Evolutionary conservation across 345 rosid species (phyloP), one percentile per base, ranked within the genome.

Genomic region (Trapa bicornis): DNA sequence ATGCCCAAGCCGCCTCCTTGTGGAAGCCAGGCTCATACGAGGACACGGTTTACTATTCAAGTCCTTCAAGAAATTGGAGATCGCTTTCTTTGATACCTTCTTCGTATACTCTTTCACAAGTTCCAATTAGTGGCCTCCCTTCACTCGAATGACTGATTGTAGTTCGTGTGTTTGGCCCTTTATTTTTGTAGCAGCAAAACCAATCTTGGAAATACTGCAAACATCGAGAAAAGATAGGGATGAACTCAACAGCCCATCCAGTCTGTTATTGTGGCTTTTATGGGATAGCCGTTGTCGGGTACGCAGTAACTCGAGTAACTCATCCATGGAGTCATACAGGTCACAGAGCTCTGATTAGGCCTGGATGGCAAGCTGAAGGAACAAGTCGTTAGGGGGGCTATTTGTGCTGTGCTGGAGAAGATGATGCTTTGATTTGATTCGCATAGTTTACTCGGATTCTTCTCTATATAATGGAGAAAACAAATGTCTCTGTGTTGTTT

Each of bases 311-410:
- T 70, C 72, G 47, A 82, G 75, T 65, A 71, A 38, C 16, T 43
- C 63, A 15, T 78, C 77, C 4, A 78, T 70, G 33, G 69, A 61
- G 50, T 71, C 77, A 52, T 77, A 79, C 79, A 81, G 64, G 8
- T 65, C 74, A 48, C 65, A 67, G 4, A 85, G 78, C n/a, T 71
- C 68, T 76, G 79, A 72, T 78, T 78, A 71, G 78, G 68, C 54
- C 71, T 78, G 13, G 79, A 74, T 37, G 82, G 86, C 75, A 82
- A 74, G 66, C 84, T 82, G 72, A 70, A 74, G 37, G 86, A 80
- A 42, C 80, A 74, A 67, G 64, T 78, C 79, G 38, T 67, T 70
- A 36, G 58, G 37, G 68, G 48, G 48, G 68, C 54, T 42, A 45
- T 50, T 66, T 33, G 58, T 47, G 43, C 13, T 33, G 58, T 47